Conservation (phyloP, 1,284 basidiomycete genomes). For the Austroboletus niveus region DNA sequence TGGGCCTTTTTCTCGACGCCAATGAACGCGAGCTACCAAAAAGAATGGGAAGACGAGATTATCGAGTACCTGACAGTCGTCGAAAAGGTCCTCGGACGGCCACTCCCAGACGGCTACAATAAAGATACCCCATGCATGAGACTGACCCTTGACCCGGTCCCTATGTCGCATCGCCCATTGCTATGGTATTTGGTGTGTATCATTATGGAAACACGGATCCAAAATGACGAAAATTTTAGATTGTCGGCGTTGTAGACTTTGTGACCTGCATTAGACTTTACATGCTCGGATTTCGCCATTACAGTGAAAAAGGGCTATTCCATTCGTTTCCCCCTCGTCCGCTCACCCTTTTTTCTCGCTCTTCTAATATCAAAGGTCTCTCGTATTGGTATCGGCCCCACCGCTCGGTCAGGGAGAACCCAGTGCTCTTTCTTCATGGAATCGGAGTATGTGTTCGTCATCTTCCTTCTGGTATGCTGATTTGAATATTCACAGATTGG, state of each 20-base stretch:
- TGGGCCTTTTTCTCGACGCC: constrained; percentile 57
- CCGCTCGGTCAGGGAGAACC: constrained; percentile 42
- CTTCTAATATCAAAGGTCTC: constrained; percentile 39
- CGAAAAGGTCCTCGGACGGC: constrained; percentile 38
- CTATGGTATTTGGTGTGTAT: constrained; percentile 59
- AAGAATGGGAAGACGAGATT: constrained; percentile 50
- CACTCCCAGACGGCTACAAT: constrained; percentile 40
- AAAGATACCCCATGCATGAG: constrained; percentile 45
- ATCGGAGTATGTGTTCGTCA: constrained; percentile 48
- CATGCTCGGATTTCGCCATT: constrained; percentile 52
- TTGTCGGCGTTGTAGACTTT: constrained; percentile 51
- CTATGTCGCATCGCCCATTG: constrained; percentile 52
- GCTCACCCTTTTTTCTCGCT: constrained; percentile 43
- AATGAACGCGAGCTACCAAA: constrained; percentile 21
- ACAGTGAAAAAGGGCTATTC: constrained; percentile 39
- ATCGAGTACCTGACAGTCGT: constrained; percentile 42
- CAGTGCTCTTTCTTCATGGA: constrained; percentile 63
- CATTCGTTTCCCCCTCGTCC: constrained; percentile 54
- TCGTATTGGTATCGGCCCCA: constrained; percentile 67
- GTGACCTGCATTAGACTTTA: constrained; percentile 40
- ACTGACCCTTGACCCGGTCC: constrained; percentile 54
- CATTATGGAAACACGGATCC: background rate
- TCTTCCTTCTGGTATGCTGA: background rate
- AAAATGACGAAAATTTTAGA: constrained; percentile 34
- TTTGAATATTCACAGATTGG: constrained; percentile 47